These are phyloP conservation scores for Rhynchospora breviuscula DNA, from an alignment of 176 grass and related monocot species.

Conservation along the genomic window DNA sequence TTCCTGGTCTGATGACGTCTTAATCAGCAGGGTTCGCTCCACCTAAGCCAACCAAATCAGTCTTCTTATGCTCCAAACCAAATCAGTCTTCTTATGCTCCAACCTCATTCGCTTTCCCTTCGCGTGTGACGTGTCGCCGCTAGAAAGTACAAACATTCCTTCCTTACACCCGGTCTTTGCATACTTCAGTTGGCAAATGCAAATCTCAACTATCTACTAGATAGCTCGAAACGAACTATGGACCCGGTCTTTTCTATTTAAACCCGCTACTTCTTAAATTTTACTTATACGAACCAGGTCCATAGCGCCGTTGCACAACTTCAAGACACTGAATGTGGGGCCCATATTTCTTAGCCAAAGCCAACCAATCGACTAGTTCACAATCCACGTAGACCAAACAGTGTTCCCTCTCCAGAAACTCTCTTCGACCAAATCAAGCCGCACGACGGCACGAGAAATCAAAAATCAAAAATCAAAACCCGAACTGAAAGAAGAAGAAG, in stretches of 20 bases:
- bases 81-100: not conserved
- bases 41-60: not conserved
- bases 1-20: not conserved
- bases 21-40: not conserved
- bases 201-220: too few species aligned
- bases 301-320: not conserved
- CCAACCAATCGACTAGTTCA: not conserved
- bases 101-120: not conserved
- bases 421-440: not conserved
- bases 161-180: not conserved
- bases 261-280: not conserved
- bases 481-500: not conserved
- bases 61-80: not conserved
- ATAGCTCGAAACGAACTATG: not conserved
- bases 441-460: not conserved
- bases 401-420: not conserved
- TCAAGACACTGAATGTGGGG: not conserved
- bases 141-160: not conserved
- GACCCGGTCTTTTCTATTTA: not conserved
- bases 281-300: not conserved
- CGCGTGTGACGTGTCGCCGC: too few species aligned
- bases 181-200: not conserved
- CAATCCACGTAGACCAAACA: not conserved
- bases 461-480: not conserved
- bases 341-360: not conserved